Conservation (phyloP, 345 rosid species). For the Syzygium aromaticum region DNA sequence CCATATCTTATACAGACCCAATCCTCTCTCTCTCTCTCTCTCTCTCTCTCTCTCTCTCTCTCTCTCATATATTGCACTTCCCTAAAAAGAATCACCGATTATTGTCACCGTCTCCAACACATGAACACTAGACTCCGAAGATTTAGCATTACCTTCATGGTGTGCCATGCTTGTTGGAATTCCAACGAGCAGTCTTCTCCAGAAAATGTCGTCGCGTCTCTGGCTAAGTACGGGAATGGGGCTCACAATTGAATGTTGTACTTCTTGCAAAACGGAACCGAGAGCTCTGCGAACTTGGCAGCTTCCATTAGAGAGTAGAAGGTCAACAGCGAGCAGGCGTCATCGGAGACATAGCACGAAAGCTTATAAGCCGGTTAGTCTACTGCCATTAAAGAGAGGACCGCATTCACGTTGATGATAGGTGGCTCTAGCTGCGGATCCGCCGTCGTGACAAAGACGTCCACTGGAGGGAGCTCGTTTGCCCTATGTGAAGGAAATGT, state of each 20-base stretch:
- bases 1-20: not conserved
- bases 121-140: not conserved
- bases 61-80: not conserved
- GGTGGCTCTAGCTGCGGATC: conserved; percentile 42
- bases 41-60: not conserved
- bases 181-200: conserved; percentile 6
- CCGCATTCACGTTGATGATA: conserved; percentile 34
- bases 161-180: conserved; percentile 38
- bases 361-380: conserved; percentile 44
- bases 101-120: not conserved
- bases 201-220: not conserved
- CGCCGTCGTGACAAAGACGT: conserved; percentile 45
- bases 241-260: conserved; percentile 45
- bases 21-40: not conserved
- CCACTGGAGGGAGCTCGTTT: conserved; percentile 44
- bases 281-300: conserved; percentile 29
- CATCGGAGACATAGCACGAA: conserved; percentile 48
- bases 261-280: conserved; percentile 50
- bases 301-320: conserved; percentile 47
- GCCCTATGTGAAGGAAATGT: conserved; percentile 5
- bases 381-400: conserved; percentile 42
- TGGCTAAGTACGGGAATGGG: conserved; percentile 55
- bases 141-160: conserved; percentile 33
- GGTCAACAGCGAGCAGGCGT: conserved; percentile 46
- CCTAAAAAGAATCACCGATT: not conserved